phyloP scores from a whole-genome alignment of 1,284 basidiomycete genomes.

The Tilletia horrida region DNA sequence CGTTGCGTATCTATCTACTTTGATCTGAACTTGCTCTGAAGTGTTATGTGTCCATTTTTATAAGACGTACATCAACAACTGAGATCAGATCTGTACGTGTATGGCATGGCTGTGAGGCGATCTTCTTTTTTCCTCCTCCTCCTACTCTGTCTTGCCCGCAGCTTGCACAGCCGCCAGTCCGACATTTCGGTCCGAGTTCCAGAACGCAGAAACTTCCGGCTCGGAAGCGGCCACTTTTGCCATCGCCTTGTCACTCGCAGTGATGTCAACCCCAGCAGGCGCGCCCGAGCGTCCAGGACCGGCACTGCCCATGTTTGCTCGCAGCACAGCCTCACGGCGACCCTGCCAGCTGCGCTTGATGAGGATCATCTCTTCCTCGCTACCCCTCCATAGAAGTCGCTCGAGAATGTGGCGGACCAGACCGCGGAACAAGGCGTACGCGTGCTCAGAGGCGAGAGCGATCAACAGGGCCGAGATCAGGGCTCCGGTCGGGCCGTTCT shows the following conservation, averaged over 20 bases:
- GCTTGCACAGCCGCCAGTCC: constrained; percentile 23
- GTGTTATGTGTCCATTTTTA: too few relatives aligned
- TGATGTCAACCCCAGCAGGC: constrained; percentile 14
- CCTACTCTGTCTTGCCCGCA: constrained; percentile 20
- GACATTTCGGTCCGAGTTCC: constrained; percentile 31
- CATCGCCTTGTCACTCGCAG: constrained; percentile 19
- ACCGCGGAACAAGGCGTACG: constrained; percentile 37
- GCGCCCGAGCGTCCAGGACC: constrained; percentile 11
- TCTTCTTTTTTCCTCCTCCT: not conserved
- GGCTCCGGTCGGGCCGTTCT: constrained; percentile 31
- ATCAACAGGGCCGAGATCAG: constrained; percentile 42
- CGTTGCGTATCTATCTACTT: too few relatives aligned
- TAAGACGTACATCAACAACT: too few relatives aligned
- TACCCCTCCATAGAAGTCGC: constrained; percentile 44
- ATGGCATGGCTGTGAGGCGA: too few relatives aligned
- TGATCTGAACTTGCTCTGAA: too few relatives aligned
- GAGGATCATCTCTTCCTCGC: constrained; percentile 41
- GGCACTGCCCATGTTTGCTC: not conserved
- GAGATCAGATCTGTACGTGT: too few relatives aligned
- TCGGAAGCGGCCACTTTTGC: not conserved
- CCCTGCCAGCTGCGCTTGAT: constrained; percentile 43
- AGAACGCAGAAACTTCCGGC: constrained; percentile 25
- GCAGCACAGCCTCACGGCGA: constrained; percentile 21
- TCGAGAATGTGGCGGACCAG: constrained; percentile 43
- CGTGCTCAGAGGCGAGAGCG: constrained; percentile 48